phyloP scores from a whole-genome alignment of 139 green algal species.

The Dunaliella sp. region DNA sequence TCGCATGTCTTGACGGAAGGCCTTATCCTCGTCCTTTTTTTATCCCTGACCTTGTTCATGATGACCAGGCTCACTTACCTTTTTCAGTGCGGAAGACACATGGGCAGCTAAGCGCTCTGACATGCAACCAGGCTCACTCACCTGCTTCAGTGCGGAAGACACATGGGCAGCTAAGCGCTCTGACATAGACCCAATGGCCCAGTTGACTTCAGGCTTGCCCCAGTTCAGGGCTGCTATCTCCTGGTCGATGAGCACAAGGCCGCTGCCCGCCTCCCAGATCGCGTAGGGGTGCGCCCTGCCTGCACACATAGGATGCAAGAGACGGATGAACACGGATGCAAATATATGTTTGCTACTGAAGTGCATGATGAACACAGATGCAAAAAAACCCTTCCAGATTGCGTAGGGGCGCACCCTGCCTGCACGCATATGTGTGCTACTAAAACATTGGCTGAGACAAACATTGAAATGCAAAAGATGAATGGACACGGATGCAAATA shows the following conservation, averaged over 20 bases:
- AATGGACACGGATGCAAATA: background rate
- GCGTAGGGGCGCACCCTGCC: background rate
- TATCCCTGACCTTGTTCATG: too few relatives aligned
- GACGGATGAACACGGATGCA: too few relatives aligned
- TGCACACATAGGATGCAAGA: too few relatives aligned
- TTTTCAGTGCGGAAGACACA: background rate
- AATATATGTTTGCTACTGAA: too few relatives aligned
- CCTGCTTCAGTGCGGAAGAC: background rate
- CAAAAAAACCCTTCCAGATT: background rate
- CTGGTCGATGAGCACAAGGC: background rate
- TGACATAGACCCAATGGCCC: background rate
- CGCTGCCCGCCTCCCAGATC: slow-evolving; percentile 5
- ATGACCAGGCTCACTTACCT: too few relatives aligned
- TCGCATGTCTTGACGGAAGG: too few relatives aligned
- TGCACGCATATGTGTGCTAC: too few relatives aligned
- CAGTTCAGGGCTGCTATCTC: background rate
- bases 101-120: background rate
- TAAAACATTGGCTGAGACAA: background rate
- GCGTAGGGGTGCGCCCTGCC: background rate
- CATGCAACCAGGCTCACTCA: background rate
- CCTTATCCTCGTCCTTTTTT: too few relatives aligned
- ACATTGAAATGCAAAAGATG: background rate
- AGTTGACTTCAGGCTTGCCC: background rate
- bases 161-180: background rate
- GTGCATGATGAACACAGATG: background rate